Conservation (phyloP, 306 rosid genomes). For the Sesbania bispinosa region DNA sequence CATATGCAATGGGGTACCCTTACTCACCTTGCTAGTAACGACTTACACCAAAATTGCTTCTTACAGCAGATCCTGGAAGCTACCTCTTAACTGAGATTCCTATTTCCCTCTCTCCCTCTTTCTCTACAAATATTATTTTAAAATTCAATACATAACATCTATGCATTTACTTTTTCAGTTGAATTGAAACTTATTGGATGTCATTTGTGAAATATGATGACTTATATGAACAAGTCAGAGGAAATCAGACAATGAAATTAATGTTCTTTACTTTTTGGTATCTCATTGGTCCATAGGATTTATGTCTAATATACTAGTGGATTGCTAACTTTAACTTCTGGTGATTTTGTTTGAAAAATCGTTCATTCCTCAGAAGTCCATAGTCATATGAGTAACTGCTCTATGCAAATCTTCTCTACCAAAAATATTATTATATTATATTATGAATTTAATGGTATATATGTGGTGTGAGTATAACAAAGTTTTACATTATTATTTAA, state of each 20-base stretch:
- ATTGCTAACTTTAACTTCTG: not conserved
- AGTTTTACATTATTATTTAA: no score
- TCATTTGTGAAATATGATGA: slow-evolving; percentile 27
- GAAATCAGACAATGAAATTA: not conserved
- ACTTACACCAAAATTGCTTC: not conserved
- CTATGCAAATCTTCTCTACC: no score
- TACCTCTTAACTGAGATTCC: no score
- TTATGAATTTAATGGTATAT: no score
- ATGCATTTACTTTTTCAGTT: not conserved
- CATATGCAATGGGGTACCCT: slow-evolving; percentile 24
- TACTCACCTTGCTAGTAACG: slow-evolving; percentile 16
- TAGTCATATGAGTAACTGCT: no score
- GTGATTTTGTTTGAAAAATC: not conserved
- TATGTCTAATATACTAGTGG: no score
- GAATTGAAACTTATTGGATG: slow-evolving; percentile 5
- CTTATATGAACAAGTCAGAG: no score
- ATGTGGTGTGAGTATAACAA: no score
- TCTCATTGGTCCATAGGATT: slow-evolving; percentile 27
- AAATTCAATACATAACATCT: not conserved
- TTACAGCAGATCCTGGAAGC: slow-evolving; percentile 51
- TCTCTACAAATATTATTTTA: no score
- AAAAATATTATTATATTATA: no score
- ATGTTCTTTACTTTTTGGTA: slow-evolving; percentile 6
- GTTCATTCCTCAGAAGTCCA: not conserved
- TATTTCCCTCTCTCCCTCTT: no score